Evolutionary conservation across 1,284 basidiomycete species (phyloP).

Genomic region (Lignosus rhinocerotis): DNA sequence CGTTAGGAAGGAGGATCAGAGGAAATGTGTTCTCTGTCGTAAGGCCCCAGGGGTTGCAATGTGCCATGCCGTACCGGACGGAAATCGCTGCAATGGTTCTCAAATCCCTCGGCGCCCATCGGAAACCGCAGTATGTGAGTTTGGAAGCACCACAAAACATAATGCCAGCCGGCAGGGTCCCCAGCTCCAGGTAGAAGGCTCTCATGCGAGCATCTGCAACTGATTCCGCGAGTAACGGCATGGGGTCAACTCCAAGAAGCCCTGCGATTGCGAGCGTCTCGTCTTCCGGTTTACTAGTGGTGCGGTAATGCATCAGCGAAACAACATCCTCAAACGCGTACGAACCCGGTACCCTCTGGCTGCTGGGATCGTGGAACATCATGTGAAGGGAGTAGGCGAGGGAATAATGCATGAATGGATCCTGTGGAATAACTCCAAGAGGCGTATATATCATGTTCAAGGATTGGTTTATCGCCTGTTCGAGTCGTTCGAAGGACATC

Average conservation of each 20-base stretch:
- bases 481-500: background rate
- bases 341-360: background rate
- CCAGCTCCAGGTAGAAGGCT: background rate
- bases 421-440: background rate
- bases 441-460: too few relatives aligned
- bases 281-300: conserved; percentile 14
- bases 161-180: background rate
- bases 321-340: conserved; percentile 2
- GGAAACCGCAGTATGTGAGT: background rate
- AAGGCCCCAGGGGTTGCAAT: background rate
- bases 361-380: too few relatives aligned
- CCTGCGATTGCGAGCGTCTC: conserved; percentile 12
- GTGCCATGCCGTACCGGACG: background rate
- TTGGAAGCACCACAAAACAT: background rate
- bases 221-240: conserved; percentile 2
- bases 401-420: background rate
- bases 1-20: background rate
- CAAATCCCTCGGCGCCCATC: background rate
- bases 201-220: conserved; percentile 1
- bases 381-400: too few relatives aligned
- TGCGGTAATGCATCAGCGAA: conserved; percentile 2
- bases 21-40: background rate
- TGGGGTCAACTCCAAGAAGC: conserved; percentile 7
- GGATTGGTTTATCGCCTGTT: too few relatives aligned
- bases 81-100: background rate